A percentile compares a stretch with the other conserved stretches of the same genome.
Conservation (phyloP, 306 rosid genomes). For the Vicia sativa region DNA sequence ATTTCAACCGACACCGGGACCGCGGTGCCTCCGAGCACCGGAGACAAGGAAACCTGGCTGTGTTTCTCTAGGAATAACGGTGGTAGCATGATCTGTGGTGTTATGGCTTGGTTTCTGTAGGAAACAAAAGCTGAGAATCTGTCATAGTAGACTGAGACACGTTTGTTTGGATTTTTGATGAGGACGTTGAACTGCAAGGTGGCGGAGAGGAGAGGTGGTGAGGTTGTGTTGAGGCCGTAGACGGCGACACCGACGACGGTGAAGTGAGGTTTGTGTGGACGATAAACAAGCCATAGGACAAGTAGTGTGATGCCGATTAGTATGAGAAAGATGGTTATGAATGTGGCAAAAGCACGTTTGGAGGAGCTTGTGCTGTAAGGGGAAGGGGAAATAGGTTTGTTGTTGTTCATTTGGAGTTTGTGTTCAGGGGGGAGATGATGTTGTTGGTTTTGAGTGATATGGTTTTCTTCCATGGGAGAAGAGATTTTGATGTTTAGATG, state of each 20-base stretch:
- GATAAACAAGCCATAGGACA: constrained; percentile 82
- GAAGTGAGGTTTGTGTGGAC: constrained; percentile 75
- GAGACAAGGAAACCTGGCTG: constrained; percentile 64
- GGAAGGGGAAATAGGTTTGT: neutral
- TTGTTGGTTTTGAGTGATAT: neutral
- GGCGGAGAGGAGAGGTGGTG: constrained; percentile 54
- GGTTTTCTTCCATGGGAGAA: constrained; percentile 22
- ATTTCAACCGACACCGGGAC: constrained; percentile 70
- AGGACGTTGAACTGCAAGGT: constrained; percentile 78
- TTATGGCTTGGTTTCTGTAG: constrained; percentile 71
- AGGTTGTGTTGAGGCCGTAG: constrained; percentile 63
- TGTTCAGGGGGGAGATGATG: constrained; percentile 11
- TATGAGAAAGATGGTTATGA: constrained; percentile 62
- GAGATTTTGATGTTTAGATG: constrained; percentile 1
- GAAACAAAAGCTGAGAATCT: constrained; percentile 55
- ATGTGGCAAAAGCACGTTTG: constrained; percentile 51
- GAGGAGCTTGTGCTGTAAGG: neutral
- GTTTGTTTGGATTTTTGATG: constrained; percentile 76
- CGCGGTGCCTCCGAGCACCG: constrained; percentile 67
- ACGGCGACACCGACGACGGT: constrained; percentile 63
- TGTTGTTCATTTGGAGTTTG: neutral
- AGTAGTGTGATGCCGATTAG: constrained; percentile 52
- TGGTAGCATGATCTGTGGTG: constrained; percentile 62
- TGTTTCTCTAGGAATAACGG: constrained; percentile 52
- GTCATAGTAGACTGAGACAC: constrained; percentile 68